Conservation (phyloP, 345 rosid genomes). For the Euphorbia lathyris region DNA sequence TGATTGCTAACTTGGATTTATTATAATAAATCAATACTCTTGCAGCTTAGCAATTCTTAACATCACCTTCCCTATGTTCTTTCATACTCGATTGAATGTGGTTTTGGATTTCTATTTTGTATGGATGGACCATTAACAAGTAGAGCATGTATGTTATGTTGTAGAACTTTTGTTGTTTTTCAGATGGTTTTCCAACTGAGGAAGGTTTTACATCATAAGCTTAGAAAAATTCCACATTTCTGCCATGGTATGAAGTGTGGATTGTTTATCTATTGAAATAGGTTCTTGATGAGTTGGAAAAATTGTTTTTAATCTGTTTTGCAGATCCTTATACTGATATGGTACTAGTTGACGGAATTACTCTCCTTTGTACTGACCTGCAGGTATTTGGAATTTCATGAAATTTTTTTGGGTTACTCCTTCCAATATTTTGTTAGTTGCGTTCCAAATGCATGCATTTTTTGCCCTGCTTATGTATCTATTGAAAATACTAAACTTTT, state of each 20-base stretch:
- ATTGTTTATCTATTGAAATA: not conserved
- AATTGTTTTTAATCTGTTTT: conserved; percentile 15
- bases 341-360: conserved; percentile 69
- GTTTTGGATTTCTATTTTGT: not conserved
- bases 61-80: not conserved
- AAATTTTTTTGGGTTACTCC: not conserved
- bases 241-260: not conserved
- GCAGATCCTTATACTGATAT: conserved; percentile 67
- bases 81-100: not conserved
- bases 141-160: not conserved
- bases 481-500: not conserved
- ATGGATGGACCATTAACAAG: not conserved
- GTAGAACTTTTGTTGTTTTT: not conserved
- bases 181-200: not conserved
- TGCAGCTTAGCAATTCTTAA: not conserved
- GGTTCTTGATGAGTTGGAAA: conserved; percentile 6
- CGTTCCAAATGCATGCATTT: not conserved
- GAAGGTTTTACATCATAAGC: not conserved
- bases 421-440: not conserved
- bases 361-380: conserved; percentile 70
- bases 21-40: not conserved
- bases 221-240: not conserved
- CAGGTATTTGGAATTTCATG: conserved; percentile 41
- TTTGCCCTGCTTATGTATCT: not conserved
- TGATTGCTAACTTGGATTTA: not conserved